Base-by-base conservation (phyloP, 345 rosid genomes). In the Anacardium occidentale region DNA sequence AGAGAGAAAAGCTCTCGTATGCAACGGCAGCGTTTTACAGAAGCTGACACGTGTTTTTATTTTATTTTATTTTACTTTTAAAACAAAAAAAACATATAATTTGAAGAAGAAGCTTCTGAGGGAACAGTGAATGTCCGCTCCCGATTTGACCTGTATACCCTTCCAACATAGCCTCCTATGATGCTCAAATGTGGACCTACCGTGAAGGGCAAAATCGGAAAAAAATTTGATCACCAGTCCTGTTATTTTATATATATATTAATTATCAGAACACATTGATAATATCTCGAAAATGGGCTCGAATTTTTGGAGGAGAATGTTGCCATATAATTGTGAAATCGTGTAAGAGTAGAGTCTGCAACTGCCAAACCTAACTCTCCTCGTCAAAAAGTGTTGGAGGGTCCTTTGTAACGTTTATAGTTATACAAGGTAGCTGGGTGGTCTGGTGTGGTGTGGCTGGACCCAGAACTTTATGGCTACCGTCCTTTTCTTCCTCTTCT, bases 281-380 rank as follows among this genome's bases (percentile, higher is more conserved):
- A n/a, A n/a, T n/a, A n/a, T n/a, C n/a, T n/a, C n/a, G n/a, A n/a
- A n/a, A n/a, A n/a, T n/a, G n/a, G n/a, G n/a, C n/a, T n/a, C n/a
- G n/a, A n/a, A n/a, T n/a, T n/a, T n/a, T n/a, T n/a, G n/a, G n/a
- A n/a, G n/a, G n/a, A n/a, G n/a, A n/a, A n/a, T n/a, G n/a, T n/a
- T n/a, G n/a, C n/a, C n/a, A n/a, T n/a, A n/a, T n/a, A n/a, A n/a
- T n/a, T n/a, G n/a, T n/a, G n/a, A n/a, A n/a, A n/a, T n/a, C n/a
- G n/a, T n/a, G n/a, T n/a, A n/a, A n/a, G n/a, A n/a, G n/a, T n/a
- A n/a, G n/a, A n/a, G n/a, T 26, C 68, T 29, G 50, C 75, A 74
- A 74, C 84, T 40, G 34, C 79, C 77, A 37, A 68, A 81, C 81
- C 79, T 61, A 76, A 66, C 52, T 56, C 61, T 44, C 48, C 66